These are phyloP conservation scores for Paramecium octaurelia DNA, from an alignment of 73 alveolate species.

Conservation along the genomic window DNA sequence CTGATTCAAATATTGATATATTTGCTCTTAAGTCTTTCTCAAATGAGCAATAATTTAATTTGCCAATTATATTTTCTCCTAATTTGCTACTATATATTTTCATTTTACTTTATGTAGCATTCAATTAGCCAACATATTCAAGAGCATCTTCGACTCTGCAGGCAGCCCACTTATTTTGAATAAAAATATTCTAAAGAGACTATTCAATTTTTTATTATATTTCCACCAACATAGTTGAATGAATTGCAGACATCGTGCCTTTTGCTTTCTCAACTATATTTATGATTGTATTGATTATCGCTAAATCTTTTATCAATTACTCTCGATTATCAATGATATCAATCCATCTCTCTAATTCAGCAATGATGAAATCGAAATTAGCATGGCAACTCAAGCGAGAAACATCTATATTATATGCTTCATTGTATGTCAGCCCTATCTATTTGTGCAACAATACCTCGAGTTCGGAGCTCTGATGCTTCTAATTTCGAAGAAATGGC, in stretches of 20 bases:
- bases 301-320: background rate
- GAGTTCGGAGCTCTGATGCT: background rate
- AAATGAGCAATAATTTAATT: background rate
- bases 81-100: background rate
- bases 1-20: background rate
- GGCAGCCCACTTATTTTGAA: background rate
- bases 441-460: background rate
- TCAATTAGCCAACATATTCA: background rate
- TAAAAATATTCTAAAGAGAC: background rate
- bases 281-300: background rate
- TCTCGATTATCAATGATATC: constrained; percentile 11
- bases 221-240: background rate
- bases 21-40: background rate
- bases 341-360: constrained; percentile 7
- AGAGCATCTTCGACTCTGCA: background rate
- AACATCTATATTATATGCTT: constrained; percentile 1
- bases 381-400: background rate
- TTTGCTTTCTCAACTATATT: background rate
- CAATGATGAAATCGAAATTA: background rate
- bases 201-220: background rate
- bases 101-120: background rate
- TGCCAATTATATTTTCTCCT: background rate
- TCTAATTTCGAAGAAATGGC: background rate
- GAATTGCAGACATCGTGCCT: background rate
- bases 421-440: background rate